Evolutionary conservation across 345 rosid genomes (phyloP).

Genomic region (Salix koriyanagi): DNA sequence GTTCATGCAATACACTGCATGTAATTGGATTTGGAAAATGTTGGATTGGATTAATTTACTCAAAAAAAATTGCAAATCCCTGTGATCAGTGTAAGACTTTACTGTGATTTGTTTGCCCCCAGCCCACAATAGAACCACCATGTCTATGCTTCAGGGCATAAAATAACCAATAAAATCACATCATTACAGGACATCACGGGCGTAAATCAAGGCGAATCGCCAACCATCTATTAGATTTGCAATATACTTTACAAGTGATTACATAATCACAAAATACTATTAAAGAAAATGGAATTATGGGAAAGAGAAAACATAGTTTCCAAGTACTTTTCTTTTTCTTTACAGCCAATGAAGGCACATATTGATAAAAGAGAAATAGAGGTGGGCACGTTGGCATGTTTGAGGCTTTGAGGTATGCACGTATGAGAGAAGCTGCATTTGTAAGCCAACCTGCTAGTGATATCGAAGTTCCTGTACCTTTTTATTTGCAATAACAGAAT

Average conservation of each 20-base stretch:
- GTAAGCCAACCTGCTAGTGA: not conserved
- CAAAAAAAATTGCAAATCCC: not conserved
- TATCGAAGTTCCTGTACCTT: not conserved
- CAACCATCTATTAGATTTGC: not conserved
- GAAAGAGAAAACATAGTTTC: not conserved
- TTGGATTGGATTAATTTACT: not conserved
- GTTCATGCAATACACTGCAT: not conserved
- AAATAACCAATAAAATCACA: not conserved
- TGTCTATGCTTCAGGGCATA: not conserved
- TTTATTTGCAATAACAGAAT: no score
- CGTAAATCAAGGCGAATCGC: not conserved
- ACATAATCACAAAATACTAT: not conserved
- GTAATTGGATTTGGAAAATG: not conserved
- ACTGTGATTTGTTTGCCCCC: not conserved
- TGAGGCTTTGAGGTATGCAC: not conserved
- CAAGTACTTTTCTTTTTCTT: no score
- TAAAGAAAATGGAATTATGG: not conserved
- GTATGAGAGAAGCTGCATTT: not conserved
- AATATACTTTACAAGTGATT: no score
- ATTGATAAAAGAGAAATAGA: not conserved
- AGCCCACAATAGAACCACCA: not conserved
- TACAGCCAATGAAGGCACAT: no score
- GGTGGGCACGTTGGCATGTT: not conserved
- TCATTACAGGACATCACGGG: not conserved
- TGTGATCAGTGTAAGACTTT: not conserved